Evolutionary conservation across 148 eudicot species (phyloP), one percentile per base, ranked within the genome.

Genomic region (Silene conica): DNA sequence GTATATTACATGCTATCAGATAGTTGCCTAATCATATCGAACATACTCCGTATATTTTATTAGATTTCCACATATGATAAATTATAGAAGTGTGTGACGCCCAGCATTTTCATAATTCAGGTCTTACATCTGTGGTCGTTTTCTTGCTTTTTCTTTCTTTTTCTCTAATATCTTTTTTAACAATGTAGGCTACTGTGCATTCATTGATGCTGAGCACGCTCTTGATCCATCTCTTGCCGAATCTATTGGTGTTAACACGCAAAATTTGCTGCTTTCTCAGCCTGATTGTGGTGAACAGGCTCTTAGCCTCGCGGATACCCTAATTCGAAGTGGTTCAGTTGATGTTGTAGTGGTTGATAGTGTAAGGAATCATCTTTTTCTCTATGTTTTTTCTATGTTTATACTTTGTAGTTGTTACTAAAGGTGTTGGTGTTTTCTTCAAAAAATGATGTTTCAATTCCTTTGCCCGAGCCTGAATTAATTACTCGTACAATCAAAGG

Each of bases 231-330:
- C 96, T 63, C 82, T 95, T 41, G 98, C 98, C 21, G 85, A 92
- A 76, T 54, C 96, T 62, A 92, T 95, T 79, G 98, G 98, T 67
- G 98, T 95, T 67, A 85, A 95, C 76, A 85, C 93, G 41, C 72
- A 80, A 80, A 90, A 95, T 81, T 82, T 92, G 88, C 97, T 95
- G 81, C 83, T 95, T 70, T 90, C 99, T 20, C 99, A 95, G 73
- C 99, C 99, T 54, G 99, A 95, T 86, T 90, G 89, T 73, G 99
- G 99, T 70, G 99, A 95, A 85, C 99, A 95, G 86, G 99, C 99
- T 78, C 96, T 95, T 23, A 87, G 97, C 83, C 88, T 95, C 38
- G 97, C 92, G 75, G 99, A 95, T 73, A 95, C 99, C 15, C 85
- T 95, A 22, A 95, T 95, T 70, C 86, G 99, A 63, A 95, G 99